These are phyloP conservation scores for Hemileccinum impolitum DNA, from an alignment of 768 basidiomycete species.

Conservation along the genomic window DNA sequence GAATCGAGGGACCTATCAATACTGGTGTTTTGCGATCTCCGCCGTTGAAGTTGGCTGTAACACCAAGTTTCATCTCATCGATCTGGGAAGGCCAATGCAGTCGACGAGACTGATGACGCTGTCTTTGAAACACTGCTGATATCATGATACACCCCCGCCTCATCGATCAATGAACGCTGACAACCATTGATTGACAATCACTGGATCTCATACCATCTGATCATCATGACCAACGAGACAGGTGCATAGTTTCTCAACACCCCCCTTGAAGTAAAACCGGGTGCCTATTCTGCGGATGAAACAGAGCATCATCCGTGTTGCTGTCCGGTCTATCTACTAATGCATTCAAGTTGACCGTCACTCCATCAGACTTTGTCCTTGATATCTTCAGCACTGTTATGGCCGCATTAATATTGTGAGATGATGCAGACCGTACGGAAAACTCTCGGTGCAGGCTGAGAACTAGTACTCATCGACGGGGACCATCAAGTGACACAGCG, in stretches of 20 bases:
- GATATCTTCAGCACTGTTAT: too few relatives aligned
- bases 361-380: too few relatives aligned
- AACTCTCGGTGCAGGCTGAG: too few relatives aligned
- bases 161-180: neutral
- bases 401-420: neutral
- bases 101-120: neutral
- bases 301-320: neutral
- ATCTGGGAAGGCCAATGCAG: neutral
- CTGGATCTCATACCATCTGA: neutral
- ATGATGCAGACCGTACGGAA: neutral
- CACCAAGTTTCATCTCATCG: neutral
- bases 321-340: too few relatives aligned
- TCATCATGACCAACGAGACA: neutral
- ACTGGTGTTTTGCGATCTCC: neutral
- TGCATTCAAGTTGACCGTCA: too few relatives aligned
- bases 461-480: too few relatives aligned
- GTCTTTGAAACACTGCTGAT: neutral
- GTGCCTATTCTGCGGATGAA: neutral
- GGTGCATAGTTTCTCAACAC: too few relatives aligned
- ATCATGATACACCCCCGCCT: too few relatives aligned
- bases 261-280: too few relatives aligned
- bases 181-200: too few relatives aligned
- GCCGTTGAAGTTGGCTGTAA: neutral
- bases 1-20: too few relatives aligned
- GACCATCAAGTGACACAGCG: too few relatives aligned